Evolutionary conservation across 345 rosid species (phyloP).

Genomic region (Sonneratia alba): DNA sequence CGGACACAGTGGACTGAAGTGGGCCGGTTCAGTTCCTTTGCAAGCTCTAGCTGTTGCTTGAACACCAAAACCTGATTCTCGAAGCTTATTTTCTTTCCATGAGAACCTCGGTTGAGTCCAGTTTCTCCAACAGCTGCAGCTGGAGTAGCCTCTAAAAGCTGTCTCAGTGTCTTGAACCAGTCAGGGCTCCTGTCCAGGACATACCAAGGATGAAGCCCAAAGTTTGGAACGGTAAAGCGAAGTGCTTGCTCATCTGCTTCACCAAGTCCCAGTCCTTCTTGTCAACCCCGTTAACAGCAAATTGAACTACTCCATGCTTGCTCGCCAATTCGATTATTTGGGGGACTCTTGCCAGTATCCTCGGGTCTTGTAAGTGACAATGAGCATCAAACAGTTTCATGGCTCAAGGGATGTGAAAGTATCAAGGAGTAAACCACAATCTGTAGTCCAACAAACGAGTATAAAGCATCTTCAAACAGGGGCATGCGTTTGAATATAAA

Average conservation of each 20-base stretch:
- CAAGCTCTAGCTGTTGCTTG: slow-evolving; percentile 71
- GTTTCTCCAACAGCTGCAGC: slow-evolving; percentile 94
- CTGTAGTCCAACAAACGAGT: not conserved
- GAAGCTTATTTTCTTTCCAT: slow-evolving; percentile 64
- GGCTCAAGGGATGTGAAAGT: not conserved
- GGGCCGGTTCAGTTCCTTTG: slow-evolving; percentile 68
- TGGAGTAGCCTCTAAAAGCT: slow-evolving; percentile 55
- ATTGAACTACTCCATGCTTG: slow-evolving; percentile 45
- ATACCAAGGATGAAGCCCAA: slow-evolving; percentile 92
- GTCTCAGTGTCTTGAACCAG: slow-evolving; percentile 66
- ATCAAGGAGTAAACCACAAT: not conserved
- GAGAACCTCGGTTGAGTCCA: slow-evolving; percentile 87
- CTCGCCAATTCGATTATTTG: slow-evolving; percentile 50
- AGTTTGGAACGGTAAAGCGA: slow-evolving; percentile 75
- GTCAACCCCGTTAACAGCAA: slow-evolving; percentile 79
- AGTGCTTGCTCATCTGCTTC: slow-evolving; percentile 50
- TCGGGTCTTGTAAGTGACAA: slow-evolving; percentile 95
- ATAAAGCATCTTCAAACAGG: not conserved
- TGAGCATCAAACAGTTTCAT: slow-evolving; percentile 84
- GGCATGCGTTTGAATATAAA: not conserved
- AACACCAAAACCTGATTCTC: slow-evolving; percentile 70
- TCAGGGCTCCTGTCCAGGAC: slow-evolving; percentile 57
- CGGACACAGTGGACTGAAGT: slow-evolving; percentile 83
- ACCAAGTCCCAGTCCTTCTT: slow-evolving; percentile 89
- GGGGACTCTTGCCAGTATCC: slow-evolving; percentile 48